Base-by-base conservation (phyloP, 116 monocot species). In the Posidonia oceanica region DNA sequence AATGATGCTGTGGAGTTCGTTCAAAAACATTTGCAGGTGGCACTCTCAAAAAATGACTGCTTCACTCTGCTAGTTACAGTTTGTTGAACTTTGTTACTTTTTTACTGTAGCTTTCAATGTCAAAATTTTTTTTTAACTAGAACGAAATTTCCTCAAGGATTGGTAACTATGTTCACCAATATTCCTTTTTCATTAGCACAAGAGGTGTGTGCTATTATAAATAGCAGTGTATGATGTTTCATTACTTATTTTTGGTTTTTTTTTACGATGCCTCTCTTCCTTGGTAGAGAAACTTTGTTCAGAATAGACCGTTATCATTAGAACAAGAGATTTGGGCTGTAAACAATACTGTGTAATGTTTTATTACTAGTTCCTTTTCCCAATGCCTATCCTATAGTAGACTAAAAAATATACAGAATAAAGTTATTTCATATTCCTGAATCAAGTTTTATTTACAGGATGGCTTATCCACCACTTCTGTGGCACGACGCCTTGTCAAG, bases 1-100 rank as follows among this genome's bases (percentile, higher is more conserved):
- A 83, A 87, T 74, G 93, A 93, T 81, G 93, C 93, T 52, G 93
- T 85, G 73, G 83, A 83, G 69, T 93, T 93, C 75, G 87, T 89
- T 75, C 87, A 85, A 53, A 85, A 85, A 58, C 89, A 87, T 69
- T 74, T 93, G 36, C 79, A 93, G 93, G 93, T 89, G 83, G 69
- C 18, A 16, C 17, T 78, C 14, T 48, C 7, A 12, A 48, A 48
- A 44, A 48, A 48, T 60, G 23, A 18, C 7, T 60, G 16, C 60
- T 22, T 60, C 7, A 8, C 11, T 21, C 18, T 56, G 7, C 3
- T 48, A 48, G 7, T 48, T 48, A 12, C 7, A 6, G 60, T 14
- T 56, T 16, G 16, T 60, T 16, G 18, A 29, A n/a, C 29, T 13
- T n/a, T 60, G 7, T 15, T 60, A 10, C 10, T 22, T 60, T 22